These are phyloP conservation scores for Candida xiaguanensis DNA, from an alignment of 805 yeast species.

Conservation along the genomic window DNA sequence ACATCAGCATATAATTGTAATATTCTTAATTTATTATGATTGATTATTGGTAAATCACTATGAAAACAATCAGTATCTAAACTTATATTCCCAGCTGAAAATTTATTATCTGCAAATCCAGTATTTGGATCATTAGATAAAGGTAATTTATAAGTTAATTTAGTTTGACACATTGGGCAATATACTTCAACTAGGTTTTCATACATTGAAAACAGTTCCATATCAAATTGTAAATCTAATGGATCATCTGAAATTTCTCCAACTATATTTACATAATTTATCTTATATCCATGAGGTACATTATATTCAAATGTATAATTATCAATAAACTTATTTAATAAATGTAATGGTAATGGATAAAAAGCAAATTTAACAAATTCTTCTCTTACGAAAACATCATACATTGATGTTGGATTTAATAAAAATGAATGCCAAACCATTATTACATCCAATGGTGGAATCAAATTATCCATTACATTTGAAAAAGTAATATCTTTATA, in stretches of 20 bases:
- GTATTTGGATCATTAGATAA: slow-evolving; percentile 8
- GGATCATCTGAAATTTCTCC: not conserved
- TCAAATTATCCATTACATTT: not conserved
- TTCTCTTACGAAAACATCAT: slow-evolving; percentile 13
- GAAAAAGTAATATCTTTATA: not conserved
- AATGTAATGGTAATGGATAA: slow-evolving; percentile 13
- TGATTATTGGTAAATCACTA: slow-evolving; percentile 11
- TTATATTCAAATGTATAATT: slow-evolving; percentile 8
- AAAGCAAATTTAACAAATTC: slow-evolving; percentile 7
- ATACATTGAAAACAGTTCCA: slow-evolving; percentile 1
- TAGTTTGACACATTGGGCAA: slow-evolving; percentile 14
- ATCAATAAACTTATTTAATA: slow-evolving; percentile 11
- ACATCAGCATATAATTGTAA: slow-evolving; percentile 17
- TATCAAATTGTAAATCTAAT: slow-evolving; percentile 5
- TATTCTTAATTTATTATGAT: slow-evolving; percentile 20
- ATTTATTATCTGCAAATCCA: slow-evolving; percentile 7
- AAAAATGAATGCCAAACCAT: slow-evolving; percentile 22
- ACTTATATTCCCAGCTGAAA: slow-evolving; percentile 2
- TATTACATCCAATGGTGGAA: slow-evolving; percentile 20
- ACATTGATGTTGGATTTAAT: slow-evolving; percentile 15
- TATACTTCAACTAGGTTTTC: slow-evolving; percentile 9
- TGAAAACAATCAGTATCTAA: slow-evolving; percentile 14
- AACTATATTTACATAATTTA: not conserved
- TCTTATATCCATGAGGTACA: not conserved
- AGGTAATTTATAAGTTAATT: slow-evolving; percentile 7